Conservation (phyloP, 1,284 basidiomycete genomes). For the Cutaneotrichosporon sp. region DNA sequence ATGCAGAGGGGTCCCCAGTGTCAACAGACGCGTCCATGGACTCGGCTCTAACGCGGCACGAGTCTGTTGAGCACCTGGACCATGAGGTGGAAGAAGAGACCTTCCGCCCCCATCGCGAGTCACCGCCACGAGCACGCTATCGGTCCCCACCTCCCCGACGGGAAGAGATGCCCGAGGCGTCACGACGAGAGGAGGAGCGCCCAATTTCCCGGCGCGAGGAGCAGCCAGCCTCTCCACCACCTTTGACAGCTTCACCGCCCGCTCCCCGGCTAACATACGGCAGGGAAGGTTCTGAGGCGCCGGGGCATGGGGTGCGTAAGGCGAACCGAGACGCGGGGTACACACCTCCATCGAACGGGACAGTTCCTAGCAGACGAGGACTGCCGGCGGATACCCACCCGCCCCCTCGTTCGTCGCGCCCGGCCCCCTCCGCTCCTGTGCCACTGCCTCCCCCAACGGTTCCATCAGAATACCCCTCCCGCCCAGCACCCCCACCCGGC, state of each 20-base stretch:
- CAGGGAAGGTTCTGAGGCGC: neutral
- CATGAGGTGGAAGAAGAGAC: constrained; percentile 21
- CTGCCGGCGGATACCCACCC: neutral
- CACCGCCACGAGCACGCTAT: neutral
- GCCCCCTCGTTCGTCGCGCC: neutral
- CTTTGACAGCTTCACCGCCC: neutral
- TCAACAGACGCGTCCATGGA: neutral
- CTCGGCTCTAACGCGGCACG: neutral
- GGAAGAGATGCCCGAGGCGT: neutral
- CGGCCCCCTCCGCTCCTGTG: neutral
- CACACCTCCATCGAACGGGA: neutral
- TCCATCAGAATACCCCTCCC: neutral
- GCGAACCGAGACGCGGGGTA: neutral
- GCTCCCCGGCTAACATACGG: neutral
- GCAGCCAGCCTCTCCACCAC: neutral
- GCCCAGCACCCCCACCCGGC: neutral
- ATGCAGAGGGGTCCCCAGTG: neutral
- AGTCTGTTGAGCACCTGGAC: constrained; percentile 8
- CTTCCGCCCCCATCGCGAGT: neutral
- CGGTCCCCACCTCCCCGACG: neutral
- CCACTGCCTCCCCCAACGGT: neutral
- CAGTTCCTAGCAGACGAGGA: neutral
- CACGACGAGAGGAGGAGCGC: neutral
- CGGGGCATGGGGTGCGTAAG: neutral
- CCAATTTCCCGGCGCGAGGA: neutral